Base-by-base conservation (phyloP, 345 rosid species). In the Theobroma cacao region DNA sequence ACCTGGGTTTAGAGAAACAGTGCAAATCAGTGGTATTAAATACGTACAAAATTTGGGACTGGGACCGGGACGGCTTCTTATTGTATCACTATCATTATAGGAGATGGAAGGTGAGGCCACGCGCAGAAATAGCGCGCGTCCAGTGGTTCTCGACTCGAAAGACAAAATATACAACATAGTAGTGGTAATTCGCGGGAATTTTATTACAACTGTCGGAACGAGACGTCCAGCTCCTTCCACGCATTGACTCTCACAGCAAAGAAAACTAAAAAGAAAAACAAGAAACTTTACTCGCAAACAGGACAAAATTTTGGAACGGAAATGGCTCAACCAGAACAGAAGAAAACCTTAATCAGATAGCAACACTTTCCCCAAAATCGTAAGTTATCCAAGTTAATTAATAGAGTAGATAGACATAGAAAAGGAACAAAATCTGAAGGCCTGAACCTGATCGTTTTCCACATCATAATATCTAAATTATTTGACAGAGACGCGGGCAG, bases 1-100 rank as follows among this genome's bases (percentile, higher is more conserved):
- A 43, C 56, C 74, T 69, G 74, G 20, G 36, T 45, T 68, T 14
- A 68, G 1, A 69, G 74, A 69, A 45, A 69, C 20, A 69, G 24
- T 45, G 56, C 56, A 45, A 17, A 47, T 68, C 50, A 68, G 22
- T 7, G 3, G 12, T 41, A 13, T 24, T 15, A 63, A 34, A 38
- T n/a, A 38, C n/a, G n/a, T n/a, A n/a, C n/a, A n/a, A n/a, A n/a
- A n/a, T n/a, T n/a, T n/a, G n/a, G n/a, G n/a, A n/a, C n/a, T n/a
- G n/a, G n/a, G n/a, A n/a, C n/a, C n/a, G n/a, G n/a, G n/a, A n/a
- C n/a, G n/a, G n/a, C n/a, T n/a, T n/a, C n/a, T n/a, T n/a, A n/a
- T n/a, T n/a, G n/a, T 38, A 38, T 65, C 20, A 10, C 43, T 33
- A 11, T 7, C 10, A 65, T 55, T 55, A 40, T 65, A 38, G 40